These are phyloP conservation scores for Xerocomellus intermedius DNA, from an alignment of 768 basidiomycete genomes.

Conservation along the genomic window DNA sequence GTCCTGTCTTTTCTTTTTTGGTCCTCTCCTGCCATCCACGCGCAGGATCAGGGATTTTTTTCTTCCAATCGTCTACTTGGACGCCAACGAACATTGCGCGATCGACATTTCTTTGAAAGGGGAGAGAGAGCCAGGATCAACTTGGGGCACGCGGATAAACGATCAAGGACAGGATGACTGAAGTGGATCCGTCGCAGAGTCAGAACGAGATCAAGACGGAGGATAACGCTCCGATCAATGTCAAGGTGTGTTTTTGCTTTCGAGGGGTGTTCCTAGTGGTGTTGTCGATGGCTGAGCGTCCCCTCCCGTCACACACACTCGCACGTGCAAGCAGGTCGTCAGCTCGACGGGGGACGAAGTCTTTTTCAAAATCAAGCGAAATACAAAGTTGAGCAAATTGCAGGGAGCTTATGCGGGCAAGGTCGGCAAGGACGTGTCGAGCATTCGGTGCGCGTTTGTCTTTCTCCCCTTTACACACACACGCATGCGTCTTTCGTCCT, in stretches of 20 bases:
- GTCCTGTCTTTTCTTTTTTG: not conserved
- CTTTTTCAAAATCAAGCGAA: constrained; percentile 96
- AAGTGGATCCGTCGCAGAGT: constrained; percentile 15
- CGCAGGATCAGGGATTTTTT: not conserved
- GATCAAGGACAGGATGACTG: constrained; percentile 7
- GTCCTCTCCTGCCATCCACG: not conserved
- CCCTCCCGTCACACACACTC: not conserved
- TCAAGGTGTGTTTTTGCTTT: constrained; percentile 55
- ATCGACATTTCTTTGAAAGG: not conserved
- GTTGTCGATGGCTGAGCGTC: too few species aligned
- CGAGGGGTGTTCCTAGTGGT: not conserved
- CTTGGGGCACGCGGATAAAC: not conserved
- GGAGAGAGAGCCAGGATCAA: too few species aligned
- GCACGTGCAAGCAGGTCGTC: constrained; percentile 51
- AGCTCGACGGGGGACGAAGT: constrained; percentile 81
- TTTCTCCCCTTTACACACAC: too few species aligned
- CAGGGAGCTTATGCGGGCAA: constrained; percentile 91
- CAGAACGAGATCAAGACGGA: constrained; percentile 53
- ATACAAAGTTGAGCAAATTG: constrained; percentile 88
- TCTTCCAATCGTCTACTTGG: not conserved
- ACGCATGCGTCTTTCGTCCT: too few species aligned
- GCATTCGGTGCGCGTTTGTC: constrained; percentile 70
- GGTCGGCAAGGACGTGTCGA: constrained; percentile 84
- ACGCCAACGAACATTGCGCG: constrained; percentile 1
- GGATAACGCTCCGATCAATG: constrained; percentile 66